Conservation (phyloP, 805 yeast genomes). For the Starmerella stellata region DNA sequence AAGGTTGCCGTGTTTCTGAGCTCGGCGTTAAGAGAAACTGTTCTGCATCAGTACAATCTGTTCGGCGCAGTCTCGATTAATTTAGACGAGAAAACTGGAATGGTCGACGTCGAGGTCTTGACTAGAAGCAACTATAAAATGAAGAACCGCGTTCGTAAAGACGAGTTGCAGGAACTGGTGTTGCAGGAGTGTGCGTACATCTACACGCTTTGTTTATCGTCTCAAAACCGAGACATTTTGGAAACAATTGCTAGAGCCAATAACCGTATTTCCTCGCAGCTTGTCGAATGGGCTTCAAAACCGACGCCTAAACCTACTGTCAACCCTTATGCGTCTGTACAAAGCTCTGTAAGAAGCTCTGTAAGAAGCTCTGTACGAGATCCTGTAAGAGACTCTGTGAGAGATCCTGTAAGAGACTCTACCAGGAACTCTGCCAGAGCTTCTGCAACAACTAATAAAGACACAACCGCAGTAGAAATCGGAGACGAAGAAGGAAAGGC, state of each 20-base stretch:
- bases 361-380: no score
- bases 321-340: no score
- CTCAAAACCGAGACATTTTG: slow-evolving; percentile 23
- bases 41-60: slow-evolving; percentile 27
- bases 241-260: slow-evolving; percentile 22
- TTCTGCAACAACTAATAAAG: background rate
- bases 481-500: slow-evolving; percentile 20
- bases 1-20: slow-evolving; percentile 53
- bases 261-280: slow-evolving; percentile 12
- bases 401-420: no score
- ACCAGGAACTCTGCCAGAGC: no score
- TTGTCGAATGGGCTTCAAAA: slow-evolving; percentile 19
- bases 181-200: slow-evolving; percentile 26
- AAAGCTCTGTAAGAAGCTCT: no score
- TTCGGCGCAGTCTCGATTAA: slow-evolving; percentile 31
- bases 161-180: slow-evolving; percentile 25
- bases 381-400: no score
- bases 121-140: slow-evolving; percentile 12
- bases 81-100: slow-evolving; percentile 20
- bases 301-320: slow-evolving; percentile 1
- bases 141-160: slow-evolving; percentile 18
- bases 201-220: slow-evolving; percentile 23
- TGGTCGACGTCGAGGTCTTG: slow-evolving; percentile 4
- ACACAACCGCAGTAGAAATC: background rate
- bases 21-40: slow-evolving; percentile 18